These are phyloP conservation scores for Coniferiporia weirii DNA, from an alignment of 1,284 basidiomycete species.

Conservation along the genomic window DNA sequence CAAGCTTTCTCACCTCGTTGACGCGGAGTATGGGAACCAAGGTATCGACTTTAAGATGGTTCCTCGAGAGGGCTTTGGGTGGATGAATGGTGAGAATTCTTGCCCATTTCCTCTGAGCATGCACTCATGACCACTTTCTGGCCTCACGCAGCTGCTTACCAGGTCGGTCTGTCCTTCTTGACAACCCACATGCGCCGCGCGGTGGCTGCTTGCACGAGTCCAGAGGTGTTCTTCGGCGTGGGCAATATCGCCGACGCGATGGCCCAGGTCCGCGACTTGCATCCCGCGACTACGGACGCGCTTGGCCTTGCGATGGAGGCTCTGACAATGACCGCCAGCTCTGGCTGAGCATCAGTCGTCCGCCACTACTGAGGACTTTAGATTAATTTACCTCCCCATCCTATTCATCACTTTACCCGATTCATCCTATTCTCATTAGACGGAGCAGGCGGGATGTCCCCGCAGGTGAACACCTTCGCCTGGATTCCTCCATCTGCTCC, in stretches of 20 bases:
- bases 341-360: background rate
- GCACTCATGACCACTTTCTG: background rate
- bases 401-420: background rate
- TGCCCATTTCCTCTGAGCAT: background rate
- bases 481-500: background rate
- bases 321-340: constrained; percentile 27
- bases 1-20: constrained; percentile 89
- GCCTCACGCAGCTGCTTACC: constrained; percentile 72
- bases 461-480: background rate
- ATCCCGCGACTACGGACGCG: constrained; percentile 45
- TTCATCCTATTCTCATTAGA: background rate
- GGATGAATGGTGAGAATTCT: constrained; percentile 76
- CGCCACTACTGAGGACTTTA: background rate
- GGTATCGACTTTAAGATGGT: constrained; percentile 97
- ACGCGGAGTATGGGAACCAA: constrained; percentile 98
- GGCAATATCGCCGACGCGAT: constrained; percentile 35
- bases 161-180: constrained; percentile 92
- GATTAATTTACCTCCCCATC: no score
- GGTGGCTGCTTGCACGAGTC: constrained; percentile 87
- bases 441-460: background rate
- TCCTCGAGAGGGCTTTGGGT: constrained; percentile 94
- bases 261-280: constrained; percentile 30
- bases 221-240: constrained; percentile 80
- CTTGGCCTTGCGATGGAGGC: constrained; percentile 69
- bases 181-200: constrained; percentile 93